Conservation (phyloP, 2,329 filamentous ascomycete genomes). For the Thermothelomyces thermophilus region DNA sequence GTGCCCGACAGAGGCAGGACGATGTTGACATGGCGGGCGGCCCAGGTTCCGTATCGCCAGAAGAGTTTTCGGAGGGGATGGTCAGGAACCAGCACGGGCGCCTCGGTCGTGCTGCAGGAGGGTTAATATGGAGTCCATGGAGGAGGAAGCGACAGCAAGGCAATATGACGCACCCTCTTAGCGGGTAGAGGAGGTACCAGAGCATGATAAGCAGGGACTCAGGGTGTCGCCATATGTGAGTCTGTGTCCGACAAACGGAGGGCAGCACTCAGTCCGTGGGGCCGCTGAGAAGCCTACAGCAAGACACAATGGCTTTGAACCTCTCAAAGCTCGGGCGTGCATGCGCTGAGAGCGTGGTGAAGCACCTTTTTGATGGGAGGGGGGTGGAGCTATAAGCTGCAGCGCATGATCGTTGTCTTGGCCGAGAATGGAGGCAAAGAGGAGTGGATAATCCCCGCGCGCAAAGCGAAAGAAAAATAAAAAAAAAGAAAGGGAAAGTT, state of each 20-base stretch:
- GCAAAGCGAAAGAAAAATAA: too few species aligned
- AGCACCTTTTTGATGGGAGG: background rate
- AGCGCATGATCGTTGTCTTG: background rate
- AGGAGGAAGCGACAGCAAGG: constrained; percentile 2
- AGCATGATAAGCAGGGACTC: constrained; percentile 46
- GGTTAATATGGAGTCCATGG: constrained; percentile 14
- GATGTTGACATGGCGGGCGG: constrained; percentile 65
- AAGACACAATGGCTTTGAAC: too few species aligned
- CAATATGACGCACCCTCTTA: constrained; percentile 58
- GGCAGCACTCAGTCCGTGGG: background rate
- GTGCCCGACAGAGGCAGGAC: constrained; percentile 69
- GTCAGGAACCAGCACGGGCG: constrained; percentile 55
- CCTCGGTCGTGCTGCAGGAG: constrained; percentile 61
- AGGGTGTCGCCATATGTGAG: constrained; percentile 19
- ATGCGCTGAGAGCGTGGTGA: too few species aligned
- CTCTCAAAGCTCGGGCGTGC: background rate
- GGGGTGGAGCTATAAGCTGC: background rate
- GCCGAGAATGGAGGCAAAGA: background rate
- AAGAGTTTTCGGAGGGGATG: constrained; percentile 62
- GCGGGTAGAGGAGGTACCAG: constrained; percentile 71
- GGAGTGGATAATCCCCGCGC: background rate
- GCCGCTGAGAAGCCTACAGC: too few species aligned
- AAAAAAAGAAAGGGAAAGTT: too few species aligned
- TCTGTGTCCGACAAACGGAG: background rate
- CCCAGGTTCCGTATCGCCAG: constrained; percentile 62